Evolutionary conservation across 768 basidiomycete species (phyloP).

Genomic region (Nidularia sp.): DNA sequence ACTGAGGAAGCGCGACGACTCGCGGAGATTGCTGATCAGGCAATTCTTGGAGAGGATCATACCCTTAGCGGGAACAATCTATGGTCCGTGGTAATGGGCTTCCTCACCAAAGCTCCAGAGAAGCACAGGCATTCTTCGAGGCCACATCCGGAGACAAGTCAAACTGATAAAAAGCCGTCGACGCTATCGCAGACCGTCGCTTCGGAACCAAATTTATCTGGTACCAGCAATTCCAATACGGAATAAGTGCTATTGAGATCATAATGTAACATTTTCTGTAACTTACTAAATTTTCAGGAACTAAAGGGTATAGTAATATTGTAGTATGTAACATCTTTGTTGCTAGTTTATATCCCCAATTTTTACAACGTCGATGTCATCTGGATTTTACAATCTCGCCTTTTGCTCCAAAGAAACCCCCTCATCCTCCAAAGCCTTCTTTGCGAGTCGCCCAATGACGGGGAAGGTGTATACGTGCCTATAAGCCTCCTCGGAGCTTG

Average conservation of each 20-base stretch:
- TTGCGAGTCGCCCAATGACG: conserved; percentile 61
- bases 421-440: conserved; percentile 50
- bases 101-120: conserved; percentile 52
- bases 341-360: too few species aligned
- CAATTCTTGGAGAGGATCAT: conserved; percentile 53
- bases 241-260: too few species aligned
- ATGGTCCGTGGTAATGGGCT: conserved; percentile 65
- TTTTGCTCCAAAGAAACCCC: conserved; percentile 27
- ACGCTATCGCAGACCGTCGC: not conserved
- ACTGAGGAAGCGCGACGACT: conserved; percentile 74
- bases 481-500: conserved; percentile 78
- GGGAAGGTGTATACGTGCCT: conserved; percentile 46
- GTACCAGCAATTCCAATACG: too few species aligned
- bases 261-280: too few species aligned
- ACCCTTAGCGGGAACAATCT: conserved; percentile 65
- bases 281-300: too few species aligned
- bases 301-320: too few species aligned
- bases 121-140: conserved; percentile 21
- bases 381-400: conserved; percentile 23
- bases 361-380: not conserved
- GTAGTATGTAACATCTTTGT: too few species aligned
- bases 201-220: too few species aligned
- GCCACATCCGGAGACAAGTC: too few species aligned
- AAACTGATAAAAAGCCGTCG: not conserved
- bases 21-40: conserved; percentile 70